A percentile compares a stretch with the other conserved stretches of the same genome.
These are phyloP conservation scores for Capsella rubella DNA, from an alignment of 441 rosid species.

Conservation along the genomic window DNA sequence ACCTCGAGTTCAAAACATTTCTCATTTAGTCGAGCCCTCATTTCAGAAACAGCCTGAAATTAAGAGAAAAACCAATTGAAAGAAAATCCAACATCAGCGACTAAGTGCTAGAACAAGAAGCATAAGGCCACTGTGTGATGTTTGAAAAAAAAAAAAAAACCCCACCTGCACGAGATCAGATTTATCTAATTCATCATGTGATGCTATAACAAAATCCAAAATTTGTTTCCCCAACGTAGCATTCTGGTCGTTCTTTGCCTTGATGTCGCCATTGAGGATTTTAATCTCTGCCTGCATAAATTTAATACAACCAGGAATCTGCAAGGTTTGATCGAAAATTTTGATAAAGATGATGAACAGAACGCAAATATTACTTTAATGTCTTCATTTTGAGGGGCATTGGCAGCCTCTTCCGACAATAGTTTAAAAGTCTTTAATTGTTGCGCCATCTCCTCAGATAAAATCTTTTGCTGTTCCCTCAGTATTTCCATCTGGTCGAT, in stretches of 20 bases:
- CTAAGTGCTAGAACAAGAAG: conserved; percentile 35
- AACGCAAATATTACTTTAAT: conserved; percentile 57
- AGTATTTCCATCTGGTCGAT: conserved; percentile 83
- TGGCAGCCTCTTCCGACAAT: conserved; percentile 80
- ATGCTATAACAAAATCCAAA: conserved; percentile 64
- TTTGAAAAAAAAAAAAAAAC: conserved; percentile 26
- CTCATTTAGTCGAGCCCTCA: conserved; percentile 84
- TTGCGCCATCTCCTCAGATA: conserved; percentile 84
- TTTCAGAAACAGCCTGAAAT: conserved; percentile 79
- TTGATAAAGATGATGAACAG: conserved; percentile 33
- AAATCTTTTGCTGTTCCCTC: conserved; percentile 90
- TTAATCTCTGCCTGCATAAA: conserved; percentile 70
- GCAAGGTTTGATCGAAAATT: conserved; percentile 27
- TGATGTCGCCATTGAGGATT: conserved; percentile 69
- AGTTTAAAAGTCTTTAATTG: conserved; percentile 78
- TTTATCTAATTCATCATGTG: conserved; percentile 66
- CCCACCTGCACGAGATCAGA: conserved; percentile 71
- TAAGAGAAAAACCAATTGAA: conserved; percentile 17
- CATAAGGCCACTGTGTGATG: conserved; percentile 13
- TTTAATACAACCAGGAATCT: conserved; percentile 39
- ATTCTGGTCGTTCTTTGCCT: conserved; percentile 77
- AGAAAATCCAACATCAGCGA: conserved; percentile 8
- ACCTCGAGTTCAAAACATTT: conserved; percentile 99
- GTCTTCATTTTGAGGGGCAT: conserved; percentile 72
- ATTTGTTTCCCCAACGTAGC: conserved; percentile 81